Base-by-base conservation (phyloP, 2,329 filamentous ascomycete species). In the Nakataea oryzae region DNA sequence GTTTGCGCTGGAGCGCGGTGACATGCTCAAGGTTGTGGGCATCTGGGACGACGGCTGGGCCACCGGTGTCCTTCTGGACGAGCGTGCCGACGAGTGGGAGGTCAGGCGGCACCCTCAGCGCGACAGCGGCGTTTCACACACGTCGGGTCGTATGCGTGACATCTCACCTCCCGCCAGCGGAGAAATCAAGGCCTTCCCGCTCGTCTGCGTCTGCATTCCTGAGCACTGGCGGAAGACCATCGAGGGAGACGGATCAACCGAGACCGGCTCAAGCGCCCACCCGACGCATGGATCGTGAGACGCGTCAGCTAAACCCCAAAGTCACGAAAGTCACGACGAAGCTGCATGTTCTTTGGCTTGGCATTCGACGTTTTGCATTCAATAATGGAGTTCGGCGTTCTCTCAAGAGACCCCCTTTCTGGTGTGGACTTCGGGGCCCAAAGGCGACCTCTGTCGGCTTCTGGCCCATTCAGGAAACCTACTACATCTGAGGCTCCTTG, bases 1-100 rank as follows among this genome's bases (percentile, higher is more conserved):
- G 72, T 97, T 97, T 71, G 82, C 91, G 54, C 80, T 99, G 50
- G 95, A 97, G 70, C 86, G 95, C 63, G 95, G 95, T 61, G 95
- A 99, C 72, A 97, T 99, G 93, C 83, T 99, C 70, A 97, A 97
- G 77, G 88, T 99, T 17, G 89, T 97, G 34, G 95, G 95, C 65
- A 99, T 99, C 67, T 99, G 95, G 95, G 95, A 99, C 70, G 95
- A 99, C 73, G 95, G 95, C 58, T 99, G 95, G 95, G 95, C 95
- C 13, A 99, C 95, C 1, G 95, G 95, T 69, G 83, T 97, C 62
- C 82, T 96, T 71, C 78, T 96, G 62, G 82, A 88, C 61, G 90
- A 96, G 69, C 83, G 86, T 62, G 92, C 92, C 2, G 93, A 97
- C 64, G 91, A 97, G 66, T 97, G 91, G 86, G 90, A 96, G 68